Evolutionary conservation across 2,329 filamentous ascomycete species (phyloP).

Genomic region (Atkinsonella texensis): DNA sequence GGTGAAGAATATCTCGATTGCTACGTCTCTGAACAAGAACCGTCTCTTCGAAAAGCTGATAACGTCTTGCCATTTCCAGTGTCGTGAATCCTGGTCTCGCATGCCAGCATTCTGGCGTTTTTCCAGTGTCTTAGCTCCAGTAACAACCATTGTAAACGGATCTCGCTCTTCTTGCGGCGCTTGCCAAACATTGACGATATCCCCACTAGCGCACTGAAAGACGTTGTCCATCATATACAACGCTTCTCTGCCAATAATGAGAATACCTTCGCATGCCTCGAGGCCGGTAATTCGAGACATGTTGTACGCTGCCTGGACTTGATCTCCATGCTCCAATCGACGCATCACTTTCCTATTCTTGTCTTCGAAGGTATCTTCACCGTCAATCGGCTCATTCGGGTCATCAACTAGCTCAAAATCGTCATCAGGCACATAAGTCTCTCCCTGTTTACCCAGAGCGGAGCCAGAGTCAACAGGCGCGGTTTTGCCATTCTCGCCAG

Average conservation of each 20-base stretch:
- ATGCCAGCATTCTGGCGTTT: conserved; percentile 45
- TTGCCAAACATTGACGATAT: conserved; percentile 94
- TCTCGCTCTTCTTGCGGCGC: conserved; percentile 87
- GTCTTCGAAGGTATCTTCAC: conserved; percentile 73
- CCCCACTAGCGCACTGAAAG: conserved; percentile 87
- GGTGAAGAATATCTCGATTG: conserved; percentile 94
- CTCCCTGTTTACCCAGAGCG: conserved; percentile 10
- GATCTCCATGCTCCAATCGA: conserved; percentile 77
- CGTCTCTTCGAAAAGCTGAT: conserved; percentile 92
- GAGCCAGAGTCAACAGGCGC: conserved; percentile 14
- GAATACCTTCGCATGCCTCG: conserved; percentile 83
- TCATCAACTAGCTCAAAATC: conserved; percentile 96
- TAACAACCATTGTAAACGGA: conserved; percentile 88
- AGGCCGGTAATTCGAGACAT: conserved; percentile 88
- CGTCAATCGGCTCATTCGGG: conserved; percentile 69
- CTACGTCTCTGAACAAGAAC: conserved; percentile 90
- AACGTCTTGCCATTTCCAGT: conserved; percentile 90
- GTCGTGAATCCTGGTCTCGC: conserved; percentile 67
- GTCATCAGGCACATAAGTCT: conserved; percentile 50
- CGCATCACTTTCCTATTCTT: conserved; percentile 98
- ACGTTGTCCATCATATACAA: conserved; percentile 95
- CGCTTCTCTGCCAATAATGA: conserved; percentile 84
- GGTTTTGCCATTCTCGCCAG: conserved; percentile 10
- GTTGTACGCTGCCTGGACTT: conserved; percentile 90
- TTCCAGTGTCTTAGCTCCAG: conserved; percentile 47